Conservation (phyloP, 2,329 filamentous ascomycete species). For the Rhinocladiella similis region DNA sequence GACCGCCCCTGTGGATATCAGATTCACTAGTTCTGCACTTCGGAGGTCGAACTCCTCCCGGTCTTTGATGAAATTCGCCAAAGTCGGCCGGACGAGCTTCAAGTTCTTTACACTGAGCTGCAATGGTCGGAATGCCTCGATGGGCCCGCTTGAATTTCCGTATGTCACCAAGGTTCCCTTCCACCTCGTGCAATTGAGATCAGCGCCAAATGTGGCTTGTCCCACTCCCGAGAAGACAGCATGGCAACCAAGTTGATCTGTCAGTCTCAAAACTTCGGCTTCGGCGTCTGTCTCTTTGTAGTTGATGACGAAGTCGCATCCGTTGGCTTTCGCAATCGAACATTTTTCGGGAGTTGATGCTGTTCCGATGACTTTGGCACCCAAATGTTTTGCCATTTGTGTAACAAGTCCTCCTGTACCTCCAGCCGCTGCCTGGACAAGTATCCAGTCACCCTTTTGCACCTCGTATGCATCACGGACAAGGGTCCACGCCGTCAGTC, state of each 20-base stretch:
- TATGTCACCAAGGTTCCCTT: neutral
- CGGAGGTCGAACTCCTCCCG: neutral
- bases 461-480: slow-evolving; percentile 3
- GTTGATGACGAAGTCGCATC: slow-evolving; percentile 1
- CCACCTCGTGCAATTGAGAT: neutral
- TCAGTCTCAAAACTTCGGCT: slow-evolving; percentile 1
- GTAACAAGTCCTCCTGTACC: slow-evolving; percentile 7
- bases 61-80: neutral
- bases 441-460: slow-evolving; percentile 1
- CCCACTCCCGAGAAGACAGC: slow-evolving; percentile 1
- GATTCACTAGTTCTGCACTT: neutral
- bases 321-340: neutral
- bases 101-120: neutral
- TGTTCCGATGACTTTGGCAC: slow-evolving; percentile 8
- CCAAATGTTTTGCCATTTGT: slow-evolving; percentile 11
- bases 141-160: neutral
- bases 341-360: too few relatives aligned
- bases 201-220: slow-evolving; percentile 1
- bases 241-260: slow-evolving; percentile 1
- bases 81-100: neutral
- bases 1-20: neutral
- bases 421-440: slow-evolving; percentile 11
- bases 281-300: neutral
- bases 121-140: neutral
- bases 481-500: neutral